phyloP scores from a whole-genome alignment of 192 early-diverging fungal species.

The Rhizoclosmatium globosum region DNA sequence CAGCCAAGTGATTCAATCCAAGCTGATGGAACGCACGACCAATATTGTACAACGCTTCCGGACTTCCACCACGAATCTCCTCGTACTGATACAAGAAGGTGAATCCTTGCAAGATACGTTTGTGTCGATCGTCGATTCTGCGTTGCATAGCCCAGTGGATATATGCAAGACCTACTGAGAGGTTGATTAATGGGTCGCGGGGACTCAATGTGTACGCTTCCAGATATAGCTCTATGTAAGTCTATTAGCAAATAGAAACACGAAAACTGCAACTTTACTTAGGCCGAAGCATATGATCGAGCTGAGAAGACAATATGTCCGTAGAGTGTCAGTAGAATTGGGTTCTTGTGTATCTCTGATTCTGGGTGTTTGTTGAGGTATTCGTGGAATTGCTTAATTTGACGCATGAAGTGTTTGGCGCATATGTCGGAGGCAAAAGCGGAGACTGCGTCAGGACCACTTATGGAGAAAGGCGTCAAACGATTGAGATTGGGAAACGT shows the following conservation, averaged over 20 bases:
- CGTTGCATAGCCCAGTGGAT: conserved; percentile 75
- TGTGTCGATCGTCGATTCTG: conserved; percentile 73
- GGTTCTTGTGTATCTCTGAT: conserved; percentile 40
- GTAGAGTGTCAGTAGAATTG: conserved; percentile 61
- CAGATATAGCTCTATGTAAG: conserved; percentile 52
- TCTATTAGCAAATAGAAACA: neutral
- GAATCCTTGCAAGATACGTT: conserved; percentile 70
- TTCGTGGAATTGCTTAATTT: conserved; percentile 55
- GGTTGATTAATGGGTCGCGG: conserved; percentile 71
- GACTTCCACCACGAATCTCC: conserved; percentile 50
- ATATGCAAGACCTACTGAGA: conserved; percentile 69
- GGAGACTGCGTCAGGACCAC: conserved; percentile 50
- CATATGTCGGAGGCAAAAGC: conserved; percentile 56
- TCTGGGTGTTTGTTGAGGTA: conserved; percentile 32
- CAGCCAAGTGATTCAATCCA: conserved; percentile 78
- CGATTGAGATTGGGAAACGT: too few relatives aligned
- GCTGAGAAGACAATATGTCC: conserved; percentile 68
- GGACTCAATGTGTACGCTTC: conserved; percentile 66
- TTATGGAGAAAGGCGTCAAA: too few relatives aligned
- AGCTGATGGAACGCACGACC: conserved; percentile 92
- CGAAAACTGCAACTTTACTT: conserved; percentile 3
- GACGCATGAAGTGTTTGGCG: conserved; percentile 66
- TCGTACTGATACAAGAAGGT: conserved; percentile 72
- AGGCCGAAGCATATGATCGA: conserved; percentile 66
- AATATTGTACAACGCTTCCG: conserved; percentile 85